Conservation (phyloP, 2,329 filamentous ascomycete species). For the Teratosphaeria destructans region DNA sequence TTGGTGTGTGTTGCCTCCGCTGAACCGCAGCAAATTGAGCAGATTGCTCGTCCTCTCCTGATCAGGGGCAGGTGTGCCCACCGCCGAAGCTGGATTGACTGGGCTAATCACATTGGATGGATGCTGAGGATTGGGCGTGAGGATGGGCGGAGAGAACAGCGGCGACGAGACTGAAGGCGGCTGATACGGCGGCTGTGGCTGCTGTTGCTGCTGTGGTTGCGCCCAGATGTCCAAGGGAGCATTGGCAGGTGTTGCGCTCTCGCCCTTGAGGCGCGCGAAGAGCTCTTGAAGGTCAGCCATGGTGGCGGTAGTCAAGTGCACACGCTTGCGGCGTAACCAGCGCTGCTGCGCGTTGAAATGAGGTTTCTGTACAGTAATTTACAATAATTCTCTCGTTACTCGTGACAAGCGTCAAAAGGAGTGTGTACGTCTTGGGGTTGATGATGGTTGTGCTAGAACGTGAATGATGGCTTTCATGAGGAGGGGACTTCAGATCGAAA, state of each 20-base stretch:
- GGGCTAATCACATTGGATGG: slow-evolving; percentile 50
- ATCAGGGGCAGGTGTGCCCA: slow-evolving; percentile 31
- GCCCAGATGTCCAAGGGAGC: slow-evolving; percentile 5
- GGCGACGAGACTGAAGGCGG: slow-evolving; percentile 49
- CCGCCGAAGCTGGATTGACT: slow-evolving; percentile 33
- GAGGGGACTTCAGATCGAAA: not conserved
- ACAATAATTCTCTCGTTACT: not conserved
- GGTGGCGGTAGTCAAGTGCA: not conserved
- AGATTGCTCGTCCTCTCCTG: slow-evolving; percentile 37
- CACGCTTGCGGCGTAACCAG: not conserved
- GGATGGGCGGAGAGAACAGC: slow-evolving; percentile 45
- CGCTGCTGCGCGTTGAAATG: not conserved
- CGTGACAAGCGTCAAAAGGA: not conserved
- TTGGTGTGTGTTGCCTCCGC: slow-evolving; percentile 29
- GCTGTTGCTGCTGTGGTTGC: slow-evolving; percentile 13
- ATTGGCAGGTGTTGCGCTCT: slow-evolving; percentile 1
- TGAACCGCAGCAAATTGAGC: slow-evolving; percentile 57
- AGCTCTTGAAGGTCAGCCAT: slow-evolving; percentile 10
- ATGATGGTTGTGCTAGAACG: not conserved
- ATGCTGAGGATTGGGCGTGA: slow-evolving; percentile 46
- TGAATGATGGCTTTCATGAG: not conserved
- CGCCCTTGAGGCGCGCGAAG: slow-evolving; percentile 10
- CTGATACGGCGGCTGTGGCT: slow-evolving; percentile 30
- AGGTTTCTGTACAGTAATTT: not conserved
- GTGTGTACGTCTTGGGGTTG: not conserved